A percentile compares a stretch with the other conserved stretches of the same genome.
These are phyloP conservation scores for Cenchrus americanus DNA, from an alignment of 176 grass and related monocot genomes.

Conservation along the genomic window DNA sequence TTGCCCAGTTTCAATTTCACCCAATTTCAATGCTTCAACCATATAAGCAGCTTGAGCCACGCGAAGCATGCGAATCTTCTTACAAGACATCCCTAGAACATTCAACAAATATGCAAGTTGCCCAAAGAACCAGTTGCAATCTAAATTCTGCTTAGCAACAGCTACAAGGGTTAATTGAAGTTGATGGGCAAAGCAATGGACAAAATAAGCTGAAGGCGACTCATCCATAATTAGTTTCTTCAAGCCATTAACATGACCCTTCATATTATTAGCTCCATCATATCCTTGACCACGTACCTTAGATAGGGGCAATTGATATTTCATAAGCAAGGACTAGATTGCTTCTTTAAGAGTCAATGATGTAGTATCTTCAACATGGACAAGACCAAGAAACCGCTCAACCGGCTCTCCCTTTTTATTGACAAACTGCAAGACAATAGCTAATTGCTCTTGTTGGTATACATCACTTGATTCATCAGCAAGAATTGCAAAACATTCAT, in stretches of 20 bases:
- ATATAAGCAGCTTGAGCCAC: not conserved
- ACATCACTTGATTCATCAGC: not conserved
- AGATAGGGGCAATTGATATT: not conserved
- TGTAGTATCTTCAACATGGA: not conserved
- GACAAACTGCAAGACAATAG: not conserved
- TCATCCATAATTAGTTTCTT: not conserved
- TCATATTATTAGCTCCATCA: slow-evolving; percentile 6
- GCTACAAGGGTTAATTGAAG: too few species aligned
- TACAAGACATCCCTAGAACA: not conserved
- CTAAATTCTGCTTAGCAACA: too few species aligned
- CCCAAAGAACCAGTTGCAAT: too few species aligned
- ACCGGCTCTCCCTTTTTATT: not conserved
- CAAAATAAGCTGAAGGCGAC: too few species aligned
- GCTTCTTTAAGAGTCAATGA: not conserved
- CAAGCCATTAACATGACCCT: not conserved
- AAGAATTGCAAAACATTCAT: too few species aligned
- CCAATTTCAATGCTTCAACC: not conserved
- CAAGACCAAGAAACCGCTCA: not conserved
- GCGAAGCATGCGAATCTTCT: not conserved
- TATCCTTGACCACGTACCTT: not conserved
- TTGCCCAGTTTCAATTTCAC: too few species aligned
- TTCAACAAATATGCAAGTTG: too few species aligned
- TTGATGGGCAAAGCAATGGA: too few species aligned
- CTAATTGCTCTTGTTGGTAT: not conserved
- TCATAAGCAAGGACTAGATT: not conserved